Evolutionary conservation across 805 yeast species (phyloP).

Genomic region (Spathaspora passalidarum): DNA sequence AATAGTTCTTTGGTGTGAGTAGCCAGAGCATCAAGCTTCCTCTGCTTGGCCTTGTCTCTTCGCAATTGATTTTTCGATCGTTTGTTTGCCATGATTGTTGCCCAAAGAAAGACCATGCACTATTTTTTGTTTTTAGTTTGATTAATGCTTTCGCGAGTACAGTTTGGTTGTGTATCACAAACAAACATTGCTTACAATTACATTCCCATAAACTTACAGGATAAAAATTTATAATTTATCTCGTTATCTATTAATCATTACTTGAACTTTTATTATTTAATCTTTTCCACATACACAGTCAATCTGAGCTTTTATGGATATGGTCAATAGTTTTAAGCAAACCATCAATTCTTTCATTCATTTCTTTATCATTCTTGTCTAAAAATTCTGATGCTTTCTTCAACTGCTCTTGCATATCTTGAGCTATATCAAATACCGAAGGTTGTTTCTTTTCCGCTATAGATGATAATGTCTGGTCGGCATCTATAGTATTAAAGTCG

Average conservation of each 20-base stretch:
- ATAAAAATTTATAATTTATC: too few relatives aligned
- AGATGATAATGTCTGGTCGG: slow-evolving; percentile 12
- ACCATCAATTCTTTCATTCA: slow-evolving; percentile 23
- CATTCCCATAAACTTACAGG: too few relatives aligned
- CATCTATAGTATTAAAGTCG: not conserved
- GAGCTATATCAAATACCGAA: slow-evolving; percentile 31
- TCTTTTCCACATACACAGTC: not conserved
- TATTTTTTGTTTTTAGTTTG: not conserved
- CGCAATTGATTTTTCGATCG: slow-evolving; percentile 54
- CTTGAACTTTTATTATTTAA: not conserved
- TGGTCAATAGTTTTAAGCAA: slow-evolving; percentile 15
- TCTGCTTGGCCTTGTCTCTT: slow-evolving; percentile 42
- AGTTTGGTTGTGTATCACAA: too few relatives aligned
- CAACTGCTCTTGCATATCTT: slow-evolving; percentile 27
- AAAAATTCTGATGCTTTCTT: slow-evolving; percentile 18
- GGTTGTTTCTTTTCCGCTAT: slow-evolving; percentile 8
- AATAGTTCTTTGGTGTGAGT: slow-evolving; percentile 2
- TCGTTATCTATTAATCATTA: not conserved
- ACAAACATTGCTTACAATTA: too few relatives aligned
- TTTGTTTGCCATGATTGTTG: slow-evolving; percentile 14
- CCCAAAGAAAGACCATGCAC: not conserved
- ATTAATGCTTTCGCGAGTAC: not conserved
- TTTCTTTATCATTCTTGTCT: slow-evolving; percentile 26
- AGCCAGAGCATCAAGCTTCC: slow-evolving; percentile 22
- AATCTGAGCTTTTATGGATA: slow-evolving; percentile 2